Evolutionary conservation across 768 basidiomycete genomes (phyloP), one percentile per base, ranked within the genome.

Genomic region (Pleurotus giganteus): DNA sequence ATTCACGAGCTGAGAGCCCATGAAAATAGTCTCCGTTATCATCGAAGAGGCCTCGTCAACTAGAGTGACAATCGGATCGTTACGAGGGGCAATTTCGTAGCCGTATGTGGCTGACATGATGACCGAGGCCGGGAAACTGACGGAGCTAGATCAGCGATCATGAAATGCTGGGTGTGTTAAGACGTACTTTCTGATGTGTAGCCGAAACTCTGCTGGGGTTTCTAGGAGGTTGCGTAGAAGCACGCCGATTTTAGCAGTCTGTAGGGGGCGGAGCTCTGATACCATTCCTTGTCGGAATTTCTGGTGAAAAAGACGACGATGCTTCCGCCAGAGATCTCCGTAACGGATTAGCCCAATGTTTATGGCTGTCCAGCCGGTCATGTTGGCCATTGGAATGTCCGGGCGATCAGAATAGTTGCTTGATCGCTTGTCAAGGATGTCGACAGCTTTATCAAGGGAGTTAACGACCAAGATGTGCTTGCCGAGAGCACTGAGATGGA

Each of bases 391-490:
- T 11, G 52, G 52, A 26, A 53, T 53, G 42, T 53, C 37, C 5
- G 52, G 52, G 21, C 52, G 42, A 53, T 72, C 71, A 6, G 75
- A 74, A 50, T 75, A 76, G 28, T 72, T 71, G 50, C 54, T 17
- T 19, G 66, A 71, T 8, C 72, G 65, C 47, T 67, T 73, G 42
- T 75, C 74, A 29, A 75, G 69, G 15, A 76, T 66, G 13, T 75
- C 74, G 24, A 60, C 56, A 3, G 68, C 71, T 4, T 71, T 63
- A 26, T 70, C 55, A 15, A 65, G 45, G 12, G 69, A 64, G 57
- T 75, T 75, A 47, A 75, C 61, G 29, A 75, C 65, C 43, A 76
- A 59, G 19, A 74, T 60, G 17, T 62, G 62, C 42, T 65, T 63
- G 17, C 74, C 74, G 4, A 74, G 61, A 26, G 71, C 65, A 47